Evolutionary conservation across 441 rosid species (phyloP).

Genomic region (Sinapis alba): DNA sequence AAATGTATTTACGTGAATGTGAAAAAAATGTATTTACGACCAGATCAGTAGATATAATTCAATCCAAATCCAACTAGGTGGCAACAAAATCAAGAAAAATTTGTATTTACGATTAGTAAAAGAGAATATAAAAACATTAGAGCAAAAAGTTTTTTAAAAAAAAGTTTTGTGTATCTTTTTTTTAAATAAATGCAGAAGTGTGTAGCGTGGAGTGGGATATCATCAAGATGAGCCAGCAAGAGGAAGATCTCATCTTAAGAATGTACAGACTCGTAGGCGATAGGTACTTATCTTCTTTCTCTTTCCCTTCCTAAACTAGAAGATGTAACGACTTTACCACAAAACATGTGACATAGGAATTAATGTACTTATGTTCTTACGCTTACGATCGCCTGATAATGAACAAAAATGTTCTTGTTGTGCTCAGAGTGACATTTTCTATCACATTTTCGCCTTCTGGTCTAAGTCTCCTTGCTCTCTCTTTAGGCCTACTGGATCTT

Average conservation of each 20-base stretch:
- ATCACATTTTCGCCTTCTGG: background rate
- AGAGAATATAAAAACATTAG: background rate
- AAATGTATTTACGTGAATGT: background rate
- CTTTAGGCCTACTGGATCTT: background rate
- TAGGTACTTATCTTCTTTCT: background rate
- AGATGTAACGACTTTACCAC: background rate
- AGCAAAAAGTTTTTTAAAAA: background rate
- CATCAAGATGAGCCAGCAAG: slow-evolving; percentile 3
- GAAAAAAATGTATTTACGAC: background rate
- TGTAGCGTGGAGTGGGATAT: background rate
- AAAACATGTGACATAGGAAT: background rate
- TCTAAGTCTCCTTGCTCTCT: background rate
- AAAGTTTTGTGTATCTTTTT: background rate
- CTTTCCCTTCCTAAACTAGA: background rate
- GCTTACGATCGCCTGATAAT: background rate
- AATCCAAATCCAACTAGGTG: background rate
- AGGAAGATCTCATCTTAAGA: slow-evolving; percentile 5
- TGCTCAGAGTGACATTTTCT: background rate
- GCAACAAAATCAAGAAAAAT: background rate
- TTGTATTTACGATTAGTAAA: background rate
- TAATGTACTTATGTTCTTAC: background rate
- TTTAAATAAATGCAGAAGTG: slow-evolving; percentile 4
- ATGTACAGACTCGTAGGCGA: slow-evolving; percentile 13
- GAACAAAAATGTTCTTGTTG: background rate
- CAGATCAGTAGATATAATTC: background rate